Evolutionary conservation across 1,284 basidiomycete genomes (phyloP).

Genomic region (Boletus smithii): DNA sequence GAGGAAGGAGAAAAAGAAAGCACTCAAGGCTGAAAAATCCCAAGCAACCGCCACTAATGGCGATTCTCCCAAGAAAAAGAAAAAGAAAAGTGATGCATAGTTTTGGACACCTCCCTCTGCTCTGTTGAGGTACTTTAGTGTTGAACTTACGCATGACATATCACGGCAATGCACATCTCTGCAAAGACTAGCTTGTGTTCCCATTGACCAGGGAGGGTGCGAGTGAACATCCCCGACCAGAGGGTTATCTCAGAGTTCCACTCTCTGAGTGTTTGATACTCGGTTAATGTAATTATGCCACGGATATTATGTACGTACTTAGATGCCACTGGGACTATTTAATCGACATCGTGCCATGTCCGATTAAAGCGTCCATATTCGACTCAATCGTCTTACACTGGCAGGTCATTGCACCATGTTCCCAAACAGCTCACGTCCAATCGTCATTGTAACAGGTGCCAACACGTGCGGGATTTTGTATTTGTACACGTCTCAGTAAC

Average conservation of each 20-base stretch:
- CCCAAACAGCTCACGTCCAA: conserved; percentile 44
- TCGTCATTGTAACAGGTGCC: conserved; percentile 65
- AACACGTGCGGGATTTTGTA: conserved; percentile 49
- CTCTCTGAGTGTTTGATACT: too few species aligned
- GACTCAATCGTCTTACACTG: too few species aligned
- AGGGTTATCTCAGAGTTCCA: too few species aligned
- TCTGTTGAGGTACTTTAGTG: conserved; percentile 1
- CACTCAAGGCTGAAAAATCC: conserved; percentile 67
- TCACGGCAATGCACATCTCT: neutral
- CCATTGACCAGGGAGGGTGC: too few species aligned
- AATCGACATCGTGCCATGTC: too few species aligned
- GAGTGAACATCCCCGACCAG: too few species aligned
- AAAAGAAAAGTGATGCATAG: conserved; percentile 54
- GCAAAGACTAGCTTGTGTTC: neutral
- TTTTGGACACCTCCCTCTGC: neutral
- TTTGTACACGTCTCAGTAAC: conserved; percentile 4
- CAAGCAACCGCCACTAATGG: conserved; percentile 44
- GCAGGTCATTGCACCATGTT: too few species aligned
- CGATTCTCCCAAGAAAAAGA: conserved; percentile 73
- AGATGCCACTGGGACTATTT: too few species aligned
- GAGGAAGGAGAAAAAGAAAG: conserved; percentile 69
- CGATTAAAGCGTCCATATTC: too few species aligned
- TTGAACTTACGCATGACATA: conserved; percentile 2
- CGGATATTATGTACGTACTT: too few species aligned
- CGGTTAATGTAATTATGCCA: too few species aligned